Conservation (phyloP, 495 filamentous ascomycete genomes). For the Penicillium subrubescens region DNA sequence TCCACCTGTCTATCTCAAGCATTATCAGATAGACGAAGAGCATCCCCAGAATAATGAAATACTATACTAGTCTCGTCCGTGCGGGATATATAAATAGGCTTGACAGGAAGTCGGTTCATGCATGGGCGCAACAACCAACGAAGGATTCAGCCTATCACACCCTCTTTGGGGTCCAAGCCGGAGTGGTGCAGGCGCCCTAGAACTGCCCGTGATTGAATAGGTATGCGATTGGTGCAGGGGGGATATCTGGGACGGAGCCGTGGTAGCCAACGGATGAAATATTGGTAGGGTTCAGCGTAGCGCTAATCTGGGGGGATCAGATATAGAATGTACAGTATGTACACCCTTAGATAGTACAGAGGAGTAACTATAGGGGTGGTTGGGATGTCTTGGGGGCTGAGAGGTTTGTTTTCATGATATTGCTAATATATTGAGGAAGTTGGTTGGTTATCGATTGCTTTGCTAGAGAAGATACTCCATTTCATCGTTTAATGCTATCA, state of each 20-base stretch:
- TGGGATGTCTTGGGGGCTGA: slow-evolving; percentile 3
- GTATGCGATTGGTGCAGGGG: slow-evolving; percentile 30
- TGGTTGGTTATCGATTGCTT: no score
- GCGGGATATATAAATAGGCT: background rate
- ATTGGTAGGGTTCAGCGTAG: background rate
- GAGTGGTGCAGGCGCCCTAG: slow-evolving; percentile 12
- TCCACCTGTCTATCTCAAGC: no score
- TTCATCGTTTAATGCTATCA: background rate
- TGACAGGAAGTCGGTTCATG: background rate
- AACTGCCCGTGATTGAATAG: slow-evolving; percentile 20
- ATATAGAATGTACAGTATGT: background rate
- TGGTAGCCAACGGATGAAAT: slow-evolving; percentile 3
- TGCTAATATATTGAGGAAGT: background rate
- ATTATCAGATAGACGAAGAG: background rate
- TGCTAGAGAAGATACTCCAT: background rate
- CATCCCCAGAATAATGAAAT: background rate
- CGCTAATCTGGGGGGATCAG: slow-evolving; percentile 4
- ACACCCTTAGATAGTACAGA: background rate
- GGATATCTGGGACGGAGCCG: background rate
- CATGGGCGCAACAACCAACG: background rate
- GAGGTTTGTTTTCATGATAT: background rate
- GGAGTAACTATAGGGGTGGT: background rate
- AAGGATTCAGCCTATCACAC: background rate
- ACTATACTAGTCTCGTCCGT: background rate
- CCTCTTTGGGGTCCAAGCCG: slow-evolving; percentile 4